Evolutionary conservation across 179 eudicot species (phyloP), one percentile per base, ranked within the genome.

Genomic region (Camellia oleifera): DNA sequence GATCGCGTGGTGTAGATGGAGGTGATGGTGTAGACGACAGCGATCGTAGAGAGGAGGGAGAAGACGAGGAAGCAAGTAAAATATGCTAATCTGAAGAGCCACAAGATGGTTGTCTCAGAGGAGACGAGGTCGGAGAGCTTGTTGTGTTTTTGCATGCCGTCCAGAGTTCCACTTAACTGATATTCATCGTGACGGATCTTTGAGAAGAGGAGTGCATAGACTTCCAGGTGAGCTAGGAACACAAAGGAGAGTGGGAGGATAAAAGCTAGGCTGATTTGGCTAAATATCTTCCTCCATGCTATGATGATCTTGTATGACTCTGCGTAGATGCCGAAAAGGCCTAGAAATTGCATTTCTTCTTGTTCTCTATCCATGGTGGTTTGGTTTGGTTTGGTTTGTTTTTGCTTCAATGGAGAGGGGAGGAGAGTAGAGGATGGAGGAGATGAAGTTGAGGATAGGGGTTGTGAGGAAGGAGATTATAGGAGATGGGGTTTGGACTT

Each of bases 261-360:
- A 0, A 79, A 66, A 66, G 81, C 48, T 2, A 82, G 66, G 20
- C 81, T 77, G 66, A 85, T 82, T 77, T 82, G 79, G 18, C 53
- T 57, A 73, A 82, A 82, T 54, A 82, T 79, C 5, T 85, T 80
- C 13, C 70, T 54, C 52, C 76, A 67, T 26, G 81, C 64, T 5
- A 58, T 12, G 7, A 77, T 7, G 66, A 85, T 72, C 13, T 48
- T 66, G 1, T 68, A 40, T 4, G 87, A 80, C 77, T 79, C 81
- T 64, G 65, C 73, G 62, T 69, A 61, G 61, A 85, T 85, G 77
- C 80, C 87, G 73, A 79, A 80, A 83, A 82, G 68, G 42, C 83
- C 87, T 23, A 85, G 84, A 75, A 78, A 82, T n/a, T 77, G 83
- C 26, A 79, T 60, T 63, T 85, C 82, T 45, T 85, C 85, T 79